Evolutionary conservation across 371 early-diverging fungal genomes (phyloP).

Genomic region (Mortierella sp.): DNA sequence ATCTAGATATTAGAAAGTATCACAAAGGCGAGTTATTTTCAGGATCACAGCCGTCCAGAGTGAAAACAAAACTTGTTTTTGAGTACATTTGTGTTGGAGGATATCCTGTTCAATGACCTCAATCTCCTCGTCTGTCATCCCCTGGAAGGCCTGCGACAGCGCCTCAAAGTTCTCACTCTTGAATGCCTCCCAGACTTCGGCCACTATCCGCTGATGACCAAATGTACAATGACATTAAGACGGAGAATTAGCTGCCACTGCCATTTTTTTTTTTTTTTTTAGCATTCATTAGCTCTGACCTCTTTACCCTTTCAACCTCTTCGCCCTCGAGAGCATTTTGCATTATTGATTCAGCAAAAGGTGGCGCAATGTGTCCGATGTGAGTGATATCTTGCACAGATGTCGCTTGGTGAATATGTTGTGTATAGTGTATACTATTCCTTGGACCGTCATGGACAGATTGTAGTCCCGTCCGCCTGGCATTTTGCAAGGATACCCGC

Average conservation of each 20-base stretch:
- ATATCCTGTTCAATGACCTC: slow-evolving; percentile 48
- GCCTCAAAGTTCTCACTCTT: slow-evolving; percentile 38
- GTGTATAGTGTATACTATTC: not conserved
- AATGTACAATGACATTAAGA: not conserved
- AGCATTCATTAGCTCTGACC: not conserved
- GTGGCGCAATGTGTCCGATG: not conserved
- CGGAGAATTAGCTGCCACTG: too few species aligned
- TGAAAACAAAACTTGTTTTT: too few species aligned
- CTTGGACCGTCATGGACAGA: too few species aligned
- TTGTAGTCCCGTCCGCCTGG: slow-evolving; percentile 27
- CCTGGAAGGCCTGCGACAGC: slow-evolving; percentile 25
- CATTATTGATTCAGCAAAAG: too few species aligned
- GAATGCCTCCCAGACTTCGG: slow-evolving; percentile 48
- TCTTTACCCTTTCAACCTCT: not conserved
- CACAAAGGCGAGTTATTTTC: too few species aligned
- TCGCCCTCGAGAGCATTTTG: not conserved
- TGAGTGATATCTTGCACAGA: too few species aligned
- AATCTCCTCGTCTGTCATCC: slow-evolving; percentile 44
- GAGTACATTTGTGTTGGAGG: slow-evolving; percentile 31
- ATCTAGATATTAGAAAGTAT: not conserved
- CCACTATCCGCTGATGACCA: slow-evolving; percentile 30
- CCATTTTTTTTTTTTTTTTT: too few species aligned
- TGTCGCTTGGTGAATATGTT: not conserved
- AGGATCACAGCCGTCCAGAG: too few species aligned
- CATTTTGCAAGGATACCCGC: slow-evolving; percentile 35